Percentiles rank a stretch among this genome's conserved stretches.
These are phyloP conservation scores for Hura crepitans DNA, from an alignment of 441 rosid species.

Conservation along the genomic window DNA sequence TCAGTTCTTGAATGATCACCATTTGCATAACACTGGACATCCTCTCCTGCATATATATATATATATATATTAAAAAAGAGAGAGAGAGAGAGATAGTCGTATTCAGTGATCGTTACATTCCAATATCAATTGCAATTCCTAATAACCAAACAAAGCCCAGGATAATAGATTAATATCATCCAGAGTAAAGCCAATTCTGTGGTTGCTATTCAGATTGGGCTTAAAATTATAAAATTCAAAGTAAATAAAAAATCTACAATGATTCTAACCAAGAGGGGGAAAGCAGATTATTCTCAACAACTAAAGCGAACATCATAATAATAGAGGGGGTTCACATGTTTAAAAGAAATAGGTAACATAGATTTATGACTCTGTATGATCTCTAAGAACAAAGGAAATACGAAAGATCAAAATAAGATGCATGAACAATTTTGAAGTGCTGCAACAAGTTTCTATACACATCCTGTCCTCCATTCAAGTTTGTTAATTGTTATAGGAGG, in stretches of 20 bases:
- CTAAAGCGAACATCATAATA: neutral
- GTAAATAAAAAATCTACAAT: neutral
- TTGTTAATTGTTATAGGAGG: neutral
- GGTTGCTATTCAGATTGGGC: neutral
- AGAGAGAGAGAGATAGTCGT: too few relatives aligned
- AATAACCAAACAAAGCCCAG: neutral
- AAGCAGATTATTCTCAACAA: neutral
- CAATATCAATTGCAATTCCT: neutral
- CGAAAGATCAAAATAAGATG: neutral
- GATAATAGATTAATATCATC: neutral
- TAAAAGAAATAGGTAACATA: neutral
- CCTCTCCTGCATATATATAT: conserved; percentile 40
- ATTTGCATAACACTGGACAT: conserved; percentile 22
- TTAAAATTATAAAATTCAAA: neutral
- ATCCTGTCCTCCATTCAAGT: conserved; percentile 4
- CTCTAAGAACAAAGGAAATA: neutral
- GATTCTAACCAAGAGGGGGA: neutral
- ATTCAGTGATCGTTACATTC: neutral
- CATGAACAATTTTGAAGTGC: neutral
- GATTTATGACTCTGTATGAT: neutral
- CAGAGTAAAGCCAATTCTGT: neutral
- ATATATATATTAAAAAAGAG: too few relatives aligned
- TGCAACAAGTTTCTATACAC: conserved; percentile 1
- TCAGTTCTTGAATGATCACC: conserved; percentile 27
- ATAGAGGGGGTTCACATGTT: too few relatives aligned